Base-by-base conservation (phyloP, 2,329 filamentous ascomycete species). In the Pseudocercospora musae region DNA sequence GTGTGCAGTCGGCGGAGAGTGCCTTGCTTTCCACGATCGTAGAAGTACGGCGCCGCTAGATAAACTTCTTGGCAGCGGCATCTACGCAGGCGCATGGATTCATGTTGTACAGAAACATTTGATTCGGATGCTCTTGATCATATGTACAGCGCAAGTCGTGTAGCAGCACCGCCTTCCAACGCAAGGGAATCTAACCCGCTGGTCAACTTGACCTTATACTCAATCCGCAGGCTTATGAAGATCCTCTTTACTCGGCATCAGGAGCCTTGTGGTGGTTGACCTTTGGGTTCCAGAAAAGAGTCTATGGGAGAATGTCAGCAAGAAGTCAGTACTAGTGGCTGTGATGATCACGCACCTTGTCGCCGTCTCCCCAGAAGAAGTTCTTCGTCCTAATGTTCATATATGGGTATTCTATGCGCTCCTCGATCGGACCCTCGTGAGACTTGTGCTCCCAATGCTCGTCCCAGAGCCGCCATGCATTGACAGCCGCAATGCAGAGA, bases 341-440 rank as follows among this genome's bases (percentile, higher is more conserved):
- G 48, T 13, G 8, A 29, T 40, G 25, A 52, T 7, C 3, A 75
- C 83, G 74, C 69, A 92, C 90, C 90, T 98, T 95, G 83, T 99
- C 95, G 76, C 95, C 95, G 76, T 98, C 84, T 70, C 94, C 93
- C 90, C 90, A 99, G 75, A 87, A 88, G 85, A 81, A 99, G 87
- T 96, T 97, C 89, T 95, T 97, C 78, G 87, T 86, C 78, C 95
- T 90, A 79, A 99, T 90, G 85, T 99, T 99, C 87, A 96, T 91
- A 87, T 96, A 99, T 64, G 92, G 82, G 81, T 98, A 99, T 84
- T 98, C 91, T 74, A 85, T 81, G 76, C 91, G 89, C 82, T 99
- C 95, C 84, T 96, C 92, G 71, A 94, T 84, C 69, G 95, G 90
- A 64, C 90, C 87, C 79, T 91, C 81, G 82, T 98, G 94, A 58